These are phyloP conservation scores for Vaccinium corymbosum DNA, from an alignment of 148 eudicot genomes.

Conservation along the genomic window DNA sequence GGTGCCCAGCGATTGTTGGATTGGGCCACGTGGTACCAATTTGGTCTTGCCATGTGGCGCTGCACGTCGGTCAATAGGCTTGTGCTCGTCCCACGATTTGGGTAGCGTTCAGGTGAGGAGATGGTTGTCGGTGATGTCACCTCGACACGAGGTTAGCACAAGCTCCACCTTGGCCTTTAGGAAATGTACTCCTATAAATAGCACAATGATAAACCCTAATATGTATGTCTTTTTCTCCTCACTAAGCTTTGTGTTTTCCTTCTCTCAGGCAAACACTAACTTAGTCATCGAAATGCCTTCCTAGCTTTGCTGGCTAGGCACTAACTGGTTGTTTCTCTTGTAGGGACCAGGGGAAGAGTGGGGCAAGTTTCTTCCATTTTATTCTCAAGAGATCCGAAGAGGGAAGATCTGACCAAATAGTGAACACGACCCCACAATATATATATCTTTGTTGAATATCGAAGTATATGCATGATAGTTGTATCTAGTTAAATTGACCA, in stretches of 20 bases:
- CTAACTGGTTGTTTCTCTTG: not conserved
- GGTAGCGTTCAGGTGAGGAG: not conserved
- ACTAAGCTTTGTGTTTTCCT: not conserved
- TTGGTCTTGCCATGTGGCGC: not conserved
- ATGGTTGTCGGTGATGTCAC: not conserved
- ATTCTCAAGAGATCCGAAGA: not conserved
- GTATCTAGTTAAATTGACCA: no score
- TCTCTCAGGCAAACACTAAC: not conserved
- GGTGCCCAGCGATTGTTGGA: not conserved
- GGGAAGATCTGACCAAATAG: not conserved
- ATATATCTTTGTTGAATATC: no score
- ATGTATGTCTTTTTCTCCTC: not conserved
- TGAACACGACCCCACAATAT: not conserved
- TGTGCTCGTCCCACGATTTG: not conserved
- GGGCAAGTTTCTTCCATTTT: not conserved
- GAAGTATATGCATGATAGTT: no score
- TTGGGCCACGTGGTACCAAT: not conserved
- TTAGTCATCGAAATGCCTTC: not conserved
- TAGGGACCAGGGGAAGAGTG: not conserved
- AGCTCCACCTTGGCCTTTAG: not conserved
- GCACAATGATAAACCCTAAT: not conserved
- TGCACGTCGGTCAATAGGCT: not conserved
- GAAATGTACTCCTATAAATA: not conserved
- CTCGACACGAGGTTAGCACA: not conserved
- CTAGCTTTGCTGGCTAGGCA: not conserved